Conservation (phyloP, 2,329 filamentous ascomycete species). For the Aspergillus quadrilineatus region DNA sequence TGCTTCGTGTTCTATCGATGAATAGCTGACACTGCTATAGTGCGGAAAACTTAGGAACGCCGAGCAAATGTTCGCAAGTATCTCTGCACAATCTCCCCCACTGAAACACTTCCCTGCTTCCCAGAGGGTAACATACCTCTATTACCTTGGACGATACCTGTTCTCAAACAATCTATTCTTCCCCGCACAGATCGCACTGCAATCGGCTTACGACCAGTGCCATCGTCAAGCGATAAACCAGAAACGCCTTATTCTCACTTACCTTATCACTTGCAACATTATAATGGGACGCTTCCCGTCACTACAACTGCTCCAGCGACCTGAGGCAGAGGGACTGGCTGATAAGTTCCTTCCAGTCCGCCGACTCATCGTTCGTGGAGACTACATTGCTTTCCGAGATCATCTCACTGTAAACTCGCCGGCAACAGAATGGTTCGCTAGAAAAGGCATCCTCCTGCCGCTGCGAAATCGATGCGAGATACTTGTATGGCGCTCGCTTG, state of each 20-base stretch:
- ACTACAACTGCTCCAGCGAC: constrained; percentile 61
- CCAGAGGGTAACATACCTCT: constrained; percentile 88
- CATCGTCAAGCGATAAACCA: constrained; percentile 61
- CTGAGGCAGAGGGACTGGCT: constrained; percentile 65
- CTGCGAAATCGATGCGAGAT: constrained; percentile 75
- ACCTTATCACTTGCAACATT: constrained; percentile 78
- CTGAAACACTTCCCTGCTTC: constrained; percentile 77
- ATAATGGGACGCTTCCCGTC: constrained; percentile 83
- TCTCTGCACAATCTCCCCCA: constrained; percentile 78
- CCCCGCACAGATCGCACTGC: constrained; percentile 70
- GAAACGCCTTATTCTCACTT: constrained; percentile 75
- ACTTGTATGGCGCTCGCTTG: constrained; percentile 79
- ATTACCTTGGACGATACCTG: constrained; percentile 88
- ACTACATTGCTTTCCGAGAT: constrained; percentile 71
- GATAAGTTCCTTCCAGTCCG: constrained; percentile 73
- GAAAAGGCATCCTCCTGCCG: constrained; percentile 71
- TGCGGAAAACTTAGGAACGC: constrained; percentile 80
- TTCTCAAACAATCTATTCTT: constrained; percentile 82
- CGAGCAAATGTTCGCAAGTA: constrained; percentile 85
- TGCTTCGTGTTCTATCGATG: neutral
- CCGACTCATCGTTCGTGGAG: constrained; percentile 67
- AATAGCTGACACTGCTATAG: constrained; percentile 37
- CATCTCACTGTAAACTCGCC: constrained; percentile 57
- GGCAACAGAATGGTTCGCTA: constrained; percentile 71
- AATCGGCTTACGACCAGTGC: constrained; percentile 78